A percentile compares a stretch with the other conserved stretches of the same genome.
phyloP scores from a whole-genome alignment of 148 eudicot genomes.

The Linanthus parryae region DNA sequence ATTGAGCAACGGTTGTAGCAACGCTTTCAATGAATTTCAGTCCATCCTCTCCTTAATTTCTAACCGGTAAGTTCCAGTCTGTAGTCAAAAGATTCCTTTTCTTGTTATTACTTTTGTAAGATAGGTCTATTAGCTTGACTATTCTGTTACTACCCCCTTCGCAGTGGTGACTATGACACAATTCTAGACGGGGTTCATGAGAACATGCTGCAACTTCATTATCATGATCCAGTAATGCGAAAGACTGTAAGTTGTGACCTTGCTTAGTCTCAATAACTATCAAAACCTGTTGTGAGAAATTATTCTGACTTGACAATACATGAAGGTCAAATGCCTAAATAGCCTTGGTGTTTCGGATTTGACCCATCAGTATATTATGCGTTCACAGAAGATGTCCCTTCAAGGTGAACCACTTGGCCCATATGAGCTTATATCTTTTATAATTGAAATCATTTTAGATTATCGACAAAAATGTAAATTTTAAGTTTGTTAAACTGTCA shows the following conservation, averaged over 20 bases:
- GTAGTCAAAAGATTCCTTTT: not conserved
- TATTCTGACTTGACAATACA: constrained; percentile 5
- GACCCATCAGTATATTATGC: constrained; percentile 64
- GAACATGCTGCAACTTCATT: constrained; percentile 69
- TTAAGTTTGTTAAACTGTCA: too few species aligned
- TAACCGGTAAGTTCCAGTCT: constrained; percentile 50
- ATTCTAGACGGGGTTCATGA: constrained; percentile 88
- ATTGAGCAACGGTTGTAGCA: constrained; percentile 17
- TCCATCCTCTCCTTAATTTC: constrained; percentile 66
- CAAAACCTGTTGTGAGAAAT: not conserved
- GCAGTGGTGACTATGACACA: constrained; percentile 84
- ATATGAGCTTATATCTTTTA: not conserved
- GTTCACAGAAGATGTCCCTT: constrained; percentile 76
- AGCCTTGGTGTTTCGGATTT: constrained; percentile 71
- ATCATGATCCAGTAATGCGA: constrained; percentile 87
- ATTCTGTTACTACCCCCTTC: constrained; percentile 19
- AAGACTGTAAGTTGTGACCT: constrained; percentile 62
- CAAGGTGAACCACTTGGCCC: constrained; percentile 41
- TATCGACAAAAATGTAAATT: constrained; percentile 1
- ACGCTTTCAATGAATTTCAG: constrained; percentile 40
- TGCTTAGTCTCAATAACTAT: not conserved
- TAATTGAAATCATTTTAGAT: too few species aligned
- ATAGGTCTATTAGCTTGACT: constrained; percentile 8
- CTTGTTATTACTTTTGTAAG: constrained; percentile 6
- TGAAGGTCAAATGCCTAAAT: constrained; percentile 78